These are phyloP conservation scores for Gossypium bickii DNA, from an alignment of 345 rosid species.

Conservation along the genomic window DNA sequence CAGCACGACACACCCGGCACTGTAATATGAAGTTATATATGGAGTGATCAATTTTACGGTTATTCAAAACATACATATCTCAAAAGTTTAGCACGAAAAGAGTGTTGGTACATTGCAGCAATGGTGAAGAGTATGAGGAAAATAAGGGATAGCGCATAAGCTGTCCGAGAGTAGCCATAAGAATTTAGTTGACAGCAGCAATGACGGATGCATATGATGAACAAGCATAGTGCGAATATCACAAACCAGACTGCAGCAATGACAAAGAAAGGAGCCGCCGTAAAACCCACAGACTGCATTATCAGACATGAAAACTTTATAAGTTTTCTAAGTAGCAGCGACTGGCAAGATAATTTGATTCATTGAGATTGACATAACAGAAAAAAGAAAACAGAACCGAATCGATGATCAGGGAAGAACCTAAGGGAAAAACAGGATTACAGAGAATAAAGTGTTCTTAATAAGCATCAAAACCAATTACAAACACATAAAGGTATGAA, in stretches of 20 bases:
- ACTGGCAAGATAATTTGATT: neutral
- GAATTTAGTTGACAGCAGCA: slow-evolving; percentile 71
- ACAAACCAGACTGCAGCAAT: slow-evolving; percentile 69
- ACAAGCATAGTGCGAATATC: slow-evolving; percentile 55
- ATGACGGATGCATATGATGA: slow-evolving; percentile 52
- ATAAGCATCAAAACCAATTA: no score
- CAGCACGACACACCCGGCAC: slow-evolving; percentile 74
- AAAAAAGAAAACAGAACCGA: neutral
- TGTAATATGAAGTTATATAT: slow-evolving; percentile 24
- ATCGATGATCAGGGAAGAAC: neutral
- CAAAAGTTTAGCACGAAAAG: neutral
- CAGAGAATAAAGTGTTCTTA: neutral
- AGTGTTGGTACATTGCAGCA: slow-evolving; percentile 57
- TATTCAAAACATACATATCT: neutral
- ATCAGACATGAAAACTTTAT: neutral
- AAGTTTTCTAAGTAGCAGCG: neutral
- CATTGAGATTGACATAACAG: neutral
- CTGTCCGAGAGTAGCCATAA: slow-evolving; percentile 72
- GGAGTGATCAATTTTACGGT: neutral
- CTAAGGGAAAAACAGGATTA: neutral
- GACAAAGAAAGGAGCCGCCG: slow-evolving; percentile 65
- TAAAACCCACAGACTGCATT: slow-evolving; percentile 78
- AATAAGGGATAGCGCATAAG: slow-evolving; percentile 80
- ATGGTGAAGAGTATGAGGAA: slow-evolving; percentile 73
- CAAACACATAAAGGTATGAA: neutral